Evolutionary conservation across 2,329 filamentous ascomycete genomes (phyloP).

Genomic region (Paracorniculantispora psalliotae): DNA sequence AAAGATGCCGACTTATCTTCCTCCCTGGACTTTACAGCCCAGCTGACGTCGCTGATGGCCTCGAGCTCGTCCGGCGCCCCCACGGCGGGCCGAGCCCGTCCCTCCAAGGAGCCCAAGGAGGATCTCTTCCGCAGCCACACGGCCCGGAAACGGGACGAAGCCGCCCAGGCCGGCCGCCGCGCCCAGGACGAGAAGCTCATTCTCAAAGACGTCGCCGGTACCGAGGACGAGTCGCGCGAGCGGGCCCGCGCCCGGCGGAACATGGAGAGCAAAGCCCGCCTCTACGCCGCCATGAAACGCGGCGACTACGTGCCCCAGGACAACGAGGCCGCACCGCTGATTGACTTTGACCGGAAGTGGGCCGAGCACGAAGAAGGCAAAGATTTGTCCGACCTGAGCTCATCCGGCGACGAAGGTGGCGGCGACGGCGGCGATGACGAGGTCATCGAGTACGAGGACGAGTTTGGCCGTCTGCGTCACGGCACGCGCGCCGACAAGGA

Average conservation of each 20-base stretch:
- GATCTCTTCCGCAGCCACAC: conserved; percentile 38
- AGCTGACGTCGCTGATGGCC: conserved; percentile 76
- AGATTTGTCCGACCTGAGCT: conserved; percentile 45
- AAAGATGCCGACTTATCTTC: conserved; percentile 67
- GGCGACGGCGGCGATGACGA: conserved; percentile 47
- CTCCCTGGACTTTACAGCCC: conserved; percentile 80
- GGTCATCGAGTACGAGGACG: conserved; percentile 82
- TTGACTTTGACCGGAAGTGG: conserved; percentile 98
- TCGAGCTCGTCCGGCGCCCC: conserved; percentile 32
- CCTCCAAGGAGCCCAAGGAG: conserved; percentile 39
- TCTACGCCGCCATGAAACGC: conserved; percentile 86
- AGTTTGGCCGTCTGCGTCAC: conserved; percentile 78
- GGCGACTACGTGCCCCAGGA: conserved; percentile 73
- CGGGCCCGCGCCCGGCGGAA: conserved; percentile 68
- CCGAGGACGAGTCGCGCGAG: conserved; percentile 61
- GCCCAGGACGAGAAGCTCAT: conserved; percentile 49
- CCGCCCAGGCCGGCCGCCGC: conserved; percentile 23
- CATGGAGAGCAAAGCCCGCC: conserved; percentile 83
- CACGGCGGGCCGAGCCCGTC: conserved; percentile 39
- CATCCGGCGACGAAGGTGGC: conserved; percentile 33
- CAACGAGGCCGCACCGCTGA: conserved; percentile 61
- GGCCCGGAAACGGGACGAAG: conserved; percentile 22
- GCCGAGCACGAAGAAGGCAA: conserved; percentile 58
- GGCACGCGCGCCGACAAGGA: conserved; percentile 67
- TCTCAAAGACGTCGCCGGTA: conserved; percentile 48